Base-by-base conservation (phyloP, 371 early-diverging fungal species). In the Mucor velutinosus region DNA sequence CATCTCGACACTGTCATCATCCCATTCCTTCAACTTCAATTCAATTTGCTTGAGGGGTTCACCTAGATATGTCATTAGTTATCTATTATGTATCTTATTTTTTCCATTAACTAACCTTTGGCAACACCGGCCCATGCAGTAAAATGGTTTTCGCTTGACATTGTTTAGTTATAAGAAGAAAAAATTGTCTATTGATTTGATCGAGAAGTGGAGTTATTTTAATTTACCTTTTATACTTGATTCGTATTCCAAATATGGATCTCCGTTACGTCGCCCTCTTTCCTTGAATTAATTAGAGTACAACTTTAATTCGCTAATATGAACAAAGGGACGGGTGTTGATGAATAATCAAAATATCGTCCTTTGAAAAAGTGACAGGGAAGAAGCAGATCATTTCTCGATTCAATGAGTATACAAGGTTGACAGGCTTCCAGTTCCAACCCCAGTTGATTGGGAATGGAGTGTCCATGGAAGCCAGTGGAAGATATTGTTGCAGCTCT, bases 1-100 rank as follows among this genome's bases (percentile, higher is more conserved):
- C 17, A 87, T 71, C 53, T 86, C 86, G 17, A 87, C 74, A 67
- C 81, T 82, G 53, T 82, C 61, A 39, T 75, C 76, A 47, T 71
- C 73, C 71, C 82, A 87, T 33, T 69, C 64, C 51, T 76, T 66
- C 85, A 73, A 43, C 6, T 47, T 57, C 14, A 74, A 62, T 45
- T 73, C 55, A 17, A 53, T 69, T n/a, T 65, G 21, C 23, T 63
- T 39, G n/a, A 75, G 60, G 17, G 66, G 66, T 19, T 73, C 51
- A 25, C 63, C 73, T 69, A 23, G 1, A 37, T 30, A n/a, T 41
- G 17, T 43, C 7, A 35, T 33, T 11, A 21, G 23, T 63, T 7
- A 35, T 10, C 62, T 67, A 19, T 72, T 17, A 43, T 10, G 4
- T 39, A 51, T 10, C 14, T 7, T 30, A 4, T 35, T 25, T 27